Base-by-base conservation (phyloP, 116 monocot species). In the Trichopus zeylanicus region DNA sequence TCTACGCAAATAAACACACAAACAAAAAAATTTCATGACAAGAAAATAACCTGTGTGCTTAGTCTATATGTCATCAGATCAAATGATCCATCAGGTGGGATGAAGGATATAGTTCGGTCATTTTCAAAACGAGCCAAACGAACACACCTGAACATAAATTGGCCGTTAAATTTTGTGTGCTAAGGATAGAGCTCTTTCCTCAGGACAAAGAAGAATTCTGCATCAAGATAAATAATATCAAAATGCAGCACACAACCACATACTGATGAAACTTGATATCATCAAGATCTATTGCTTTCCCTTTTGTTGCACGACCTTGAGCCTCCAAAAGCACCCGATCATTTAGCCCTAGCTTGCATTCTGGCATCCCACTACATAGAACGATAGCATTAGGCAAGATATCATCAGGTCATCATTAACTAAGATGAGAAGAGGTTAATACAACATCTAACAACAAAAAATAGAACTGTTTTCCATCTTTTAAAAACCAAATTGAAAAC, bases 211-310 rank as follows among this genome's bases (percentile, higher is more conserved):
- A 13, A 42, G 42, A 16, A 42, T 42, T 13, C 12, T 15, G 13
- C 12, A 26, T 26, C 25, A n/a, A 47, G 18, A 29, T 3, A 10
- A 21, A 59, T 12, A 10, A 37, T 12, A 22, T 49, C 16, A 21
- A 9, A 7, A 6, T 19, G 6, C 49, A 20, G 22, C 5, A 49
- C 19, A 22, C 16, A 49, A 24, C 21, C 4, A 28, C 81, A 55
- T 78, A 98, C 97, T 98, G 97, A 56, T 98, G 97, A 54, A 98
- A 98, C 67, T 98, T 98, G 54, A 98, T 98, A 64, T 98, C 97
- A 78, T 98, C 97, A 60, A 98, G 59, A 75, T 98, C 97, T 61
- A 98, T 98, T n/a, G 97, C 84, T 68, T 98, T 98, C 39, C 97
- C 97, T 62, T 98, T 98, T 33, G 97, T 80, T 51, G 97, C 56